These are phyloP conservation scores for Nematodospora valgi DNA, from an alignment of 805 yeast species.

Conservation along the genomic window DNA sequence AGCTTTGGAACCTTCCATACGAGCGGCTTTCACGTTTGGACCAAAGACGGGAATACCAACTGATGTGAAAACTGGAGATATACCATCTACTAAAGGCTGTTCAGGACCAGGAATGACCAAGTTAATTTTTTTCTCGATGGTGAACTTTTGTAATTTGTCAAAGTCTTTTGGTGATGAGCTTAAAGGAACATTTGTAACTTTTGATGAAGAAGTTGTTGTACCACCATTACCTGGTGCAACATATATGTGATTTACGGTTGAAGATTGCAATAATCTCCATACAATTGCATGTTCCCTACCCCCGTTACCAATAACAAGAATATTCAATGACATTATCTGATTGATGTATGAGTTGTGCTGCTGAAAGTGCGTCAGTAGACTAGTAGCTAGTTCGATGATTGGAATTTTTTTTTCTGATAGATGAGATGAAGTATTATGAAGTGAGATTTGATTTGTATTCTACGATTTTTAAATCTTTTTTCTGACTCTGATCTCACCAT, in stretches of 20 bases:
- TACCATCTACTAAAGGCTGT: slow-evolving; percentile 95
- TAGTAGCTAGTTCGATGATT: too few species aligned
- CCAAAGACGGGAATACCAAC: slow-evolving; percentile 97
- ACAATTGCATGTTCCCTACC: slow-evolving; percentile 98
- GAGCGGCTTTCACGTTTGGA: slow-evolving; percentile 87
- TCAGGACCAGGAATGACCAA: slow-evolving; percentile 98
- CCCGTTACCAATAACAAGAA: slow-evolving; percentile 92
- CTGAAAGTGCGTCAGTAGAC: too few species aligned
- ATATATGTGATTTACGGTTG: slow-evolving; percentile 64
- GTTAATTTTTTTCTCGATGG: slow-evolving; percentile 58
- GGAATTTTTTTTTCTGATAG: too few species aligned
- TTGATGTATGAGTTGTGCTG: background rate
- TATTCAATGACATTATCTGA: slow-evolving; percentile 38
- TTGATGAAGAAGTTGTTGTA: slow-evolving; percentile 51
- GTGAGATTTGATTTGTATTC: too few species aligned
- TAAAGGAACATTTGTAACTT: slow-evolving; percentile 69
- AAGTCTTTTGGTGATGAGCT: slow-evolving; percentile 68
- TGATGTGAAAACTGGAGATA: slow-evolving; percentile 63
- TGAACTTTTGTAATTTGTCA: slow-evolving; percentile 66
- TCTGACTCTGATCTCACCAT: too few species aligned
- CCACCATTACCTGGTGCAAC: slow-evolving; percentile 99
- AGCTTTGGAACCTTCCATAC: slow-evolving; percentile 95
- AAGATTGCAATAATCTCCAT: slow-evolving; percentile 84
- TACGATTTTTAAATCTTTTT: too few species aligned
- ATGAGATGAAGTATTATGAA: too few species aligned